phyloP scores from a whole-genome alignment of 2,329 filamentous ascomycete genomes.

The Clarireedia sp. region DNA sequence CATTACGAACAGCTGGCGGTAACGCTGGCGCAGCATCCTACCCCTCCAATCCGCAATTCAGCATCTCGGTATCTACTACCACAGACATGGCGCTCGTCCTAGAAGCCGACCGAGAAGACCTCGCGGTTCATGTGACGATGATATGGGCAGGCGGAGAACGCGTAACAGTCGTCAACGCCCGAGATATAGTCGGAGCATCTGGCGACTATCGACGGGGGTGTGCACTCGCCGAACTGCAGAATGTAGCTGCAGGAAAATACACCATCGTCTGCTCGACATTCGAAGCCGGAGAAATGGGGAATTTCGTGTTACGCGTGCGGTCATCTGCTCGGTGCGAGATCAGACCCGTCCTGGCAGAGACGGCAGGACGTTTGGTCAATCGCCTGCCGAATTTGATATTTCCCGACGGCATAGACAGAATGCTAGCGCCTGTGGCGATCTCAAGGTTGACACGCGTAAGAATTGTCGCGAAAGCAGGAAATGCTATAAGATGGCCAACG shows the following conservation, averaged over 20 bases:
- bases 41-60: constrained; percentile 81
- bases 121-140: constrained; percentile 78
- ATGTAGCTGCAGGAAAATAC: constrained; percentile 65
- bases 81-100: constrained; percentile 67
- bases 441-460: constrained; percentile 20
- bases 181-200: constrained; percentile 74
- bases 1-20: constrained; percentile 70
- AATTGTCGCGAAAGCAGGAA: constrained; percentile 26
- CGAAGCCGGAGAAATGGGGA: constrained; percentile 66
- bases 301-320: constrained; percentile 68
- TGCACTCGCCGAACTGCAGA: constrained; percentile 55
- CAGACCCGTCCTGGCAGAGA: constrained; percentile 58
- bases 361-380: constrained; percentile 64
- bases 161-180: constrained; percentile 58
- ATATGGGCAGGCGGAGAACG: constrained; percentile 70
- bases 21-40: constrained; percentile 71
- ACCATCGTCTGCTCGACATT: constrained; percentile 89
- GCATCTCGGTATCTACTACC: constrained; percentile 46
- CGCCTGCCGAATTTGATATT: constrained; percentile 48
- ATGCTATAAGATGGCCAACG: neutral
- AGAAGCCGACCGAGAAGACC: constrained; percentile 55
- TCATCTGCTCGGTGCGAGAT: constrained; percentile 51
- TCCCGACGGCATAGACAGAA: constrained; percentile 39
- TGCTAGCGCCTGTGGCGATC: constrained; percentile 30
- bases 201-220: constrained; percentile 83